Conservation (phyloP, 495 filamentous ascomycete species). For the Neurospora africana region DNA sequence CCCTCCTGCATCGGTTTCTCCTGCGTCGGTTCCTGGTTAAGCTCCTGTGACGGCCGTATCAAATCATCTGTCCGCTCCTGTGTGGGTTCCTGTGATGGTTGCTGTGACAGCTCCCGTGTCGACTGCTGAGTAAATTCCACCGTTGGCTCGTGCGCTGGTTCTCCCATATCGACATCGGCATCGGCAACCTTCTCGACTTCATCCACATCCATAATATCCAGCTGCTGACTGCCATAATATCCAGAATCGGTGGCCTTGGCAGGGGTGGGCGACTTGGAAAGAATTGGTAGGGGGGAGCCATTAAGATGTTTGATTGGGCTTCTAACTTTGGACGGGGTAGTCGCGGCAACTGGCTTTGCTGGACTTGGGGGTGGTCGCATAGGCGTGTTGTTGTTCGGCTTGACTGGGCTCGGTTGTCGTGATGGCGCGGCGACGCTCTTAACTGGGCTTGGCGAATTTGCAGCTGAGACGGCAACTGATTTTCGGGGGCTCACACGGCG, state of each 20-base stretch:
- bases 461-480: background rate
- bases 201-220: constrained; percentile 28
- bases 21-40: background rate
- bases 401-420: background rate
- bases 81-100: background rate
- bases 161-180: constrained; percentile 12
- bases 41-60: background rate
- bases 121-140: background rate
- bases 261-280: constrained; percentile 3
- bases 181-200: constrained; percentile 13
- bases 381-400: background rate
- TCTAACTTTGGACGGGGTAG: constrained; percentile 8
- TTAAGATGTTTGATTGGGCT: constrained; percentile 5
- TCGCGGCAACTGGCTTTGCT: constrained; percentile 7
- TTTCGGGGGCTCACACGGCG: background rate
- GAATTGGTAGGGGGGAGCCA: constrained; percentile 12
- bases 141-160: background rate
- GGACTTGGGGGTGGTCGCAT: constrained; percentile 21
- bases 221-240: constrained; percentile 60
- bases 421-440: constrained; percentile 1
- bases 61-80: background rate
- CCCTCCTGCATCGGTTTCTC: background rate
- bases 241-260: constrained; percentile 51
- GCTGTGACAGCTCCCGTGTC: background rate
- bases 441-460: constrained; percentile 25